Evolutionary conservation across 495 filamentous ascomycete genomes (phyloP).

Genomic region (Sabuloglossum arenarium): DNA sequence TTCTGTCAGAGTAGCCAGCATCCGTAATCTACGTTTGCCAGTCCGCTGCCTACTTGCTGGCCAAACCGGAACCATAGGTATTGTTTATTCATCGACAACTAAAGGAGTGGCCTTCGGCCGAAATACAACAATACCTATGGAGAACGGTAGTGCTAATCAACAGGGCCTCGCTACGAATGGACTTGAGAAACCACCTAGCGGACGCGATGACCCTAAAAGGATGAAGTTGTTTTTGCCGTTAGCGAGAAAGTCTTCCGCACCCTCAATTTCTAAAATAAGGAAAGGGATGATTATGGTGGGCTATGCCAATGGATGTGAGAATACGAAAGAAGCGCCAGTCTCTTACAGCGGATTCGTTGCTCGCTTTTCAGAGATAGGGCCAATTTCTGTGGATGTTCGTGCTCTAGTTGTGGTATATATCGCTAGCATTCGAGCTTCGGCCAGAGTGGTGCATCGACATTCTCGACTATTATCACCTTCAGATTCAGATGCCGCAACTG

Average conservation of each 20-base stretch:
- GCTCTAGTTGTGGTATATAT: slow-evolving; percentile 61
- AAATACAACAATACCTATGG: background rate
- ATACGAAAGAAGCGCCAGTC: slow-evolving; percentile 13
- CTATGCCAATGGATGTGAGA: slow-evolving; percentile 20
- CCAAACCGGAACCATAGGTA: slow-evolving; percentile 78
- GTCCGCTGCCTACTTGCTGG: slow-evolving; percentile 55
- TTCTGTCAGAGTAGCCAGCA: slow-evolving; percentile 55
- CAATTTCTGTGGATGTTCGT: slow-evolving; percentile 29
- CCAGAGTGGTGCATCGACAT: slow-evolving; percentile 32
- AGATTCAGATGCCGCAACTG: slow-evolving; percentile 4
- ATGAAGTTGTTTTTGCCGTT: background rate
- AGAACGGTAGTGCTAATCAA: background rate
- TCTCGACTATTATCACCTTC: slow-evolving; percentile 14
- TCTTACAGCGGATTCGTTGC: slow-evolving; percentile 28
- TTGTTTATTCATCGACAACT: slow-evolving; percentile 28
- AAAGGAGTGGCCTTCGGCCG: background rate
- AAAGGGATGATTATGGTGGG: slow-evolving; percentile 70
- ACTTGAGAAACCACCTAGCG: background rate
- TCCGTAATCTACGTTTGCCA: slow-evolving; percentile 71
- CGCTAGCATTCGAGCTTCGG: slow-evolving; percentile 65
- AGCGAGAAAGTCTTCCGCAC: slow-evolving; percentile 10
- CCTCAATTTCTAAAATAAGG: slow-evolving; percentile 25
- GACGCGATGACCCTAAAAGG: background rate
- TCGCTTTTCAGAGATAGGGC: slow-evolving; percentile 22
- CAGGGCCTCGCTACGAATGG: background rate